Evolutionary conservation across 106 monocot species (phyloP).

Genomic region (Triglochin maritima): DNA sequence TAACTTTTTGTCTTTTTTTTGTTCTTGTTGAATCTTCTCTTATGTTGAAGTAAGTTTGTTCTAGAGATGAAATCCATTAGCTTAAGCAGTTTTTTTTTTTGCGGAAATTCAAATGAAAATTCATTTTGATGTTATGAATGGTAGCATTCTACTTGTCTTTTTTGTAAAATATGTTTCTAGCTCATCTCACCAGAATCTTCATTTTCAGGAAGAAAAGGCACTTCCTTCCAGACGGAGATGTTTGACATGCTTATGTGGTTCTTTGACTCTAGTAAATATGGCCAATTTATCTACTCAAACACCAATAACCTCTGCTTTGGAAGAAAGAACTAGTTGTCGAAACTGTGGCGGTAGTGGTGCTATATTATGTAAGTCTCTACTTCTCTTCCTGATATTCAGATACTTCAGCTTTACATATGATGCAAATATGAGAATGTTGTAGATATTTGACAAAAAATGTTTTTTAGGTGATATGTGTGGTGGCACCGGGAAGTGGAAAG

Average conservation of each 20-base stretch:
- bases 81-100: too few species aligned
- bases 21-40: too few species aligned
- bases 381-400: background rate
- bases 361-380: slow-evolving; percentile 65
- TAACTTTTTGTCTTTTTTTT: too few species aligned
- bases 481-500: slow-evolving; percentile 96
- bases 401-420: background rate
- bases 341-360: slow-evolving; percentile 84
- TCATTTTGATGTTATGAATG: too few species aligned
- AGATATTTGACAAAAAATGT: background rate
- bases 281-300: slow-evolving; percentile 21
- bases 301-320: slow-evolving; percentile 25
- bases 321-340: slow-evolving; percentile 55
- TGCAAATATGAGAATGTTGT: background rate
- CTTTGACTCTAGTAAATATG: slow-evolving; percentile 42
- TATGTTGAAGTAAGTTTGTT: too few species aligned
- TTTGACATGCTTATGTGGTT: slow-evolving; percentile 58
- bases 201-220: slow-evolving; percentile 13
- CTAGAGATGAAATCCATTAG: too few species aligned
- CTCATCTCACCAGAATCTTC: background rate
- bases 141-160: background rate
- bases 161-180: background rate
- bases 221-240: slow-evolving; percentile 56
- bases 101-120: too few species aligned
- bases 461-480: slow-evolving; percentile 91